These are phyloP conservation scores for Aspergillus sp. DNA, from an alignment of 2,329 filamentous ascomycete species.

Conservation along the genomic window DNA sequence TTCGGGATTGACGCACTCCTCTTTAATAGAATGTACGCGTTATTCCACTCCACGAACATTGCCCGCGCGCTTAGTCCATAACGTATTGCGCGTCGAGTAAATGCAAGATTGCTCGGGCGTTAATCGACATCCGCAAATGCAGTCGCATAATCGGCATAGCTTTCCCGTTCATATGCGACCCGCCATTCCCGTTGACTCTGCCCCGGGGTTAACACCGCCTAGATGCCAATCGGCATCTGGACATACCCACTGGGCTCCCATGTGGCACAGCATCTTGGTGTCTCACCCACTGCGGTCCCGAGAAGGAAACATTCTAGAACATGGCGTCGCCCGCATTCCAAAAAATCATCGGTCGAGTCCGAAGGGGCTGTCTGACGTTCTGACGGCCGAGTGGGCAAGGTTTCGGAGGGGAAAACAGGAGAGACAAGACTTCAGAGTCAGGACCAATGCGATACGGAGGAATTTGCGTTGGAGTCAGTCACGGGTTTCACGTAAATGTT, in stretches of 20 bases:
- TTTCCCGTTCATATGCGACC: too few species aligned
- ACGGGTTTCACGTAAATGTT: neutral
- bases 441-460: neutral
- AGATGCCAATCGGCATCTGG: neutral
- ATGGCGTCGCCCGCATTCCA: slow-evolving; percentile 46
- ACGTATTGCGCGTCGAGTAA: too few species aligned
- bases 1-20: too few species aligned
- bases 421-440: too few species aligned
- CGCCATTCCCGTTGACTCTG: too few species aligned
- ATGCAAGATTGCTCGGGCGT: too few species aligned
- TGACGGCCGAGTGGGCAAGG: slow-evolving; percentile 43
- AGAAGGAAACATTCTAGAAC: slow-evolving; percentile 43
- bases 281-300: slow-evolving; percentile 36
- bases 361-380: slow-evolving; percentile 41
- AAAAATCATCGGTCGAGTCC: slow-evolving; percentile 34
- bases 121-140: too few species aligned
- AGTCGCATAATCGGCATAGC: too few species aligned
- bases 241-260: neutral
- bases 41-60: too few species aligned
- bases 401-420: slow-evolving; percentile 29
- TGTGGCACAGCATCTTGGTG: slow-evolving; percentile 28
- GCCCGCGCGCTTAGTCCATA: too few species aligned
- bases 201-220: too few species aligned
- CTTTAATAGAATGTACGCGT: too few species aligned
- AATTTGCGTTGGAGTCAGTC: neutral